Base-by-base conservation (phyloP, 2,329 filamentous ascomycete genomes). In the Colletotrichum trifolii region DNA sequence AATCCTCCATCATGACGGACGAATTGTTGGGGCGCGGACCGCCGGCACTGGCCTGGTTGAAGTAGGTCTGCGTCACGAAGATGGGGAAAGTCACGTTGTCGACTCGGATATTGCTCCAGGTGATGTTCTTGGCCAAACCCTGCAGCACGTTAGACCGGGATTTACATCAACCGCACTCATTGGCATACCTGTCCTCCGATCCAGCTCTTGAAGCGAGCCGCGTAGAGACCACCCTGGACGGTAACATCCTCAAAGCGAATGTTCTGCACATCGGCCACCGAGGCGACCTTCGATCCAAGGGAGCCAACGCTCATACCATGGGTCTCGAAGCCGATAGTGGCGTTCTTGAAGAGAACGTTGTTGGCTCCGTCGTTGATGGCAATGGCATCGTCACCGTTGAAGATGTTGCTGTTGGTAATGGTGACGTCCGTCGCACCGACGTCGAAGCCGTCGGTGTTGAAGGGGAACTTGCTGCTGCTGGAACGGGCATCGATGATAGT, bases 81-180 rank as follows among this genome's bases (percentile, higher is more conserved):
- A 81, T 78, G 1, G 80, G 80, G 66, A 82, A 82, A 0, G 79
- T 77, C 36, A 82, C 80, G 60, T 82, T 82, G 68, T 77, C 77
- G 11, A 76, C 67, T 6, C 77, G 69, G 56, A 82, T 79, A 64
- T 82, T 79, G 55, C 73, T 75, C 80, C 80, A 82, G 38, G 75
- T 78, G 48, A 82, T 73, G 55, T 80, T 79, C 69, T 75, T 77
- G 6, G 74, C 79, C 6, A 82, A 71, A 2, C 79, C 80, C 60
- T 78, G 72, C 1, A 7, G 12, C 33, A 25, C 17, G 33, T 64
- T 15, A 65, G 54, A 40, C 13, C 43, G 17, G 25, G 3, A 25
- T 5, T 25, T 25, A 25, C 25, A 25, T 25, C 25, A 25, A 25
- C 25, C 25, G 25, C 25, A 25, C 25, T 25, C 25, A 25, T 25